These are phyloP conservation scores for Aspergillus chevalieri DNA, from an alignment of 2,329 filamentous ascomycete species.

Conservation along the genomic window DNA sequence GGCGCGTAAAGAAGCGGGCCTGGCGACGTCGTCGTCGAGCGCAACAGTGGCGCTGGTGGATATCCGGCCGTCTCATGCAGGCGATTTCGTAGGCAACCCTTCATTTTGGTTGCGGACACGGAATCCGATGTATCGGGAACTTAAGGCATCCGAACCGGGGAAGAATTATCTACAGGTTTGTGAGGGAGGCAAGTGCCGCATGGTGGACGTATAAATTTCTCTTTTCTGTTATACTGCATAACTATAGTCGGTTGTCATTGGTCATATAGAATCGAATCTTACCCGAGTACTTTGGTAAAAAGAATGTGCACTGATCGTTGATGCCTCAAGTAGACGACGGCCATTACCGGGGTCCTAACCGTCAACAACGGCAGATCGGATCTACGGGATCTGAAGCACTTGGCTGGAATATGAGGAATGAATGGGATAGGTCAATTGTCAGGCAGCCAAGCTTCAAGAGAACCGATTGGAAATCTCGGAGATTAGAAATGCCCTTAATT, in stretches of 20 bases:
- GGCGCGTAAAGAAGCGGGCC: slow-evolving; percentile 29
- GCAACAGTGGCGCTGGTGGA: slow-evolving; percentile 32
- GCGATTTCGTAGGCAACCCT: slow-evolving; percentile 27
- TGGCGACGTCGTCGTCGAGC: slow-evolving; percentile 26
- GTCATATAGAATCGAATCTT: no score
- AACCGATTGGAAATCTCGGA: no score
- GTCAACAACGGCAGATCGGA: no score
- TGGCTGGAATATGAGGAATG: no score
- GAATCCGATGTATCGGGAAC: slow-evolving; percentile 32
- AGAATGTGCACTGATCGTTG: no score
- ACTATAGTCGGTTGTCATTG: not conserved
- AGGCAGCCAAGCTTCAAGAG: no score
- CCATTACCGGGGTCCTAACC: no score
- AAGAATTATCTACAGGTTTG: slow-evolving; percentile 37
- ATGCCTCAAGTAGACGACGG: no score
- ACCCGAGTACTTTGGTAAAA: no score
- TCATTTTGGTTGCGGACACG: slow-evolving; percentile 35
- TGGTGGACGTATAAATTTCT: slow-evolving; percentile 25
- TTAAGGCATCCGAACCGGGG: slow-evolving; percentile 25
- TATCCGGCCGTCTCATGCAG: slow-evolving; percentile 27
- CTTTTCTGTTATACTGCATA: not conserved
- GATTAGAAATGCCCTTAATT: no score
- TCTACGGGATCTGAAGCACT: no score
- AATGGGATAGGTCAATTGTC: no score
- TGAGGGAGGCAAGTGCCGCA: slow-evolving; percentile 31